Evolutionary conservation across 2,329 filamentous ascomycete species (phyloP).

Genomic region (Bisporella sp.): DNA sequence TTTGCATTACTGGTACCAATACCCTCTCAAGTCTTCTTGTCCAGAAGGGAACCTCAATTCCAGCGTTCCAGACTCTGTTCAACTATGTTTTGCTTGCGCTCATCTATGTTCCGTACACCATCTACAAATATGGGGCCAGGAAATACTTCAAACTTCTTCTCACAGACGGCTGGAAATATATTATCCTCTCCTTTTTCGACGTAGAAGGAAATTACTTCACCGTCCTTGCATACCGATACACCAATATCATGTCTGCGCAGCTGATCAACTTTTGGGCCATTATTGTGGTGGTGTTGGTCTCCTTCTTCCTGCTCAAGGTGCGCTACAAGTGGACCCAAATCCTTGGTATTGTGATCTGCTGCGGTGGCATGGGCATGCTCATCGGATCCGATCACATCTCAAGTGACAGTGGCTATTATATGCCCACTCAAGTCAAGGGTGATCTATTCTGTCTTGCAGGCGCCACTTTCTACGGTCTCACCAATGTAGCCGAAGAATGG

Average conservation of each 20-base stretch:
- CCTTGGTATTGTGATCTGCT: slow-evolving; percentile 79
- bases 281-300: slow-evolving; percentile 80
- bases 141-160: slow-evolving; percentile 58
- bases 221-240: slow-evolving; percentile 81
- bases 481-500: slow-evolving; percentile 92
- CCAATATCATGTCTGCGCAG: slow-evolving; percentile 86
- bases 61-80: slow-evolving; percentile 92
- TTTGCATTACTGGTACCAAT: slow-evolving; percentile 89
- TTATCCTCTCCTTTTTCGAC: slow-evolving; percentile 87
- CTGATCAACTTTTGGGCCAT: slow-evolving; percentile 99
- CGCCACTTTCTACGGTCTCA: slow-evolving; percentile 84
- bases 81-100: slow-evolving; percentile 81
- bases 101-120: slow-evolving; percentile 73
- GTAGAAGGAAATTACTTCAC: slow-evolving; percentile 98
- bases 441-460: slow-evolving; percentile 88
- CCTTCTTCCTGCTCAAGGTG: slow-evolving; percentile 74
- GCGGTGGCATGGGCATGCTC: slow-evolving; percentile 81
- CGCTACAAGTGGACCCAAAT: slow-evolving; percentile 87
- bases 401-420: slow-evolving; percentile 60
- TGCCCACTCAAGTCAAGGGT: slow-evolving; percentile 73
- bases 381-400: slow-evolving; percentile 84
- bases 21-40: slow-evolving; percentile 78
- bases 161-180: slow-evolving; percentile 84
- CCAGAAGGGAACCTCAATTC: slow-evolving; percentile 65
- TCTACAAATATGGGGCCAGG: slow-evolving; percentile 72